Conservation (phyloP, 2,329 filamentous ascomycete species). For the Alternaria ventricosa region DNA sequence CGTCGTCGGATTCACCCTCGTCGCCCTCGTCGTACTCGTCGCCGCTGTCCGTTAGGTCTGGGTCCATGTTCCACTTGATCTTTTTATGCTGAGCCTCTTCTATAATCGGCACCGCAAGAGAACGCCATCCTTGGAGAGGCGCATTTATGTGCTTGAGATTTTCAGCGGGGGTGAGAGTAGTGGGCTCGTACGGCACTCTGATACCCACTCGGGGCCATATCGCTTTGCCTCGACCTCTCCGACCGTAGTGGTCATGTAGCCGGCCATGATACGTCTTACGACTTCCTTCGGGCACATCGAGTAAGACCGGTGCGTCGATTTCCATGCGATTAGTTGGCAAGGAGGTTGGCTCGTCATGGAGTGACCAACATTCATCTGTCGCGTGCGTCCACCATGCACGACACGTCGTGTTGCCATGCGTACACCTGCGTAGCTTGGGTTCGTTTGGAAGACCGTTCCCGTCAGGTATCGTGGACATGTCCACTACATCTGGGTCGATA, state of each 20-base stretch:
- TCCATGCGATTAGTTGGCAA: neutral
- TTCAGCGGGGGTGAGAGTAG: neutral
- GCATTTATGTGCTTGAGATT: neutral
- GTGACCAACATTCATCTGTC: constrained; percentile 1
- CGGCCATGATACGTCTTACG: neutral
- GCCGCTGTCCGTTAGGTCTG: neutral
- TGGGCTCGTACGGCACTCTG: constrained; percentile 10
- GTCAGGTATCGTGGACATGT: neutral
- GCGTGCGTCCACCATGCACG: constrained; percentile 10
- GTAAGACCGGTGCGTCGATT: neutral
- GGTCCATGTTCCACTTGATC: neutral
- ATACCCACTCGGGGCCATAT: constrained; percentile 11
- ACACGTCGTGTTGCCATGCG: neutral
- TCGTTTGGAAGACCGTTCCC: neutral
- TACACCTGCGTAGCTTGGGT: neutral
- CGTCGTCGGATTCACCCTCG: neutral
- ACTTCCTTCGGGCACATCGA: neutral
- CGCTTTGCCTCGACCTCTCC: neutral
- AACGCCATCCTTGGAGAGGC: neutral
- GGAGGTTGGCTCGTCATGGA: neutral
- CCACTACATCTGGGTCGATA: neutral
- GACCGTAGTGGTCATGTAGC: constrained; percentile 7
- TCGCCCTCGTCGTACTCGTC: neutral
- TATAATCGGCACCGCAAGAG: neutral
- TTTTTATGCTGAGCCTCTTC: neutral